Base-by-base conservation (phyloP, 192 early-diverging fungal genomes). In the Phlyctochytrium planicorne region DNA sequence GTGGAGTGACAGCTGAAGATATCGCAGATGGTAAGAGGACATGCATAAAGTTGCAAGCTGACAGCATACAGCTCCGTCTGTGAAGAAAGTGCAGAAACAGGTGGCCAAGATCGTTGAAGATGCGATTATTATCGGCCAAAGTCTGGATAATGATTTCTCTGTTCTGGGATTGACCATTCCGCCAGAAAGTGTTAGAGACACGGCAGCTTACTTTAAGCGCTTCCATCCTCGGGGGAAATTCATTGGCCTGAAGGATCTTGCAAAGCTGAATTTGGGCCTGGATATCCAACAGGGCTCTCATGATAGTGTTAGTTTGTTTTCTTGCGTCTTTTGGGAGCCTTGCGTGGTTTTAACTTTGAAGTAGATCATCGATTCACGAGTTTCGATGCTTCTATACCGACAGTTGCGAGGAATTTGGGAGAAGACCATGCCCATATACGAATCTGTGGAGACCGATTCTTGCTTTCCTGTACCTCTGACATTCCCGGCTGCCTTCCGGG, bases 341-440 rank as follows among this genome's bases (percentile, higher is more conserved):
- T 12, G 4, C 30, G 59, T 50, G 20, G 3, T 34, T 17, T 34
- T 20, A 6, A 47, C 20, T 24, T 50, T 23, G 10, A 17, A 63
- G n/a, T 29, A 72, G 70, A 34, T 66, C 40, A 52, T 90, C 33
- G 94, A 95, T 80, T 90, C 93, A 1, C 82, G 91, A 61, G 84
- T 89, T 36, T 85, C 93, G 1, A 91, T 96, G 81, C 71, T 94
- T 24, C 59, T 96, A 2, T 96, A 93, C 76, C 86, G 89, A 59
- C 88, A 90, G 66, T 81, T 88, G 59, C 90, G 90, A 70, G 70
- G 81, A 0, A 83, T 88, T 16, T 96, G 93, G 93, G 94, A 96
- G 53, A 16, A 23, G 24, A 66, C 64, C 0, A n/a, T 33, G n/a
- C 70, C 70, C 25, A n/a, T 61, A 10, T 57, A 66, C 34, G 27